These are phyloP conservation scores for Fusarium siculi DNA, from an alignment of 2,329 filamentous ascomycete species.

Conservation along the genomic window DNA sequence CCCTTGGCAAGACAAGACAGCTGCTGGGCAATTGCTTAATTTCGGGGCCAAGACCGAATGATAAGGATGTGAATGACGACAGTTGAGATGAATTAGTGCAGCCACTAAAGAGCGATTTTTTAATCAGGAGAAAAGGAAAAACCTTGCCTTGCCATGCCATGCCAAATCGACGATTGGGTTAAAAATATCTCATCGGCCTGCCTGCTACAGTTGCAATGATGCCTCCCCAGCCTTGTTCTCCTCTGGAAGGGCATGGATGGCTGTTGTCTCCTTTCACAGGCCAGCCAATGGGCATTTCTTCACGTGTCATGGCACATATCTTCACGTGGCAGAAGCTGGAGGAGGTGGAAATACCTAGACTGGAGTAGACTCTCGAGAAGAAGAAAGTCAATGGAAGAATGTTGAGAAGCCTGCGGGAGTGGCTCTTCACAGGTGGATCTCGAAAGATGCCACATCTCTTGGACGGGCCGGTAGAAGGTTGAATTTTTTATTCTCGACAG, in stretches of 20 bases:
- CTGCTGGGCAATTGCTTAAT: conserved; percentile 30
- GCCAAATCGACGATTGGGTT: conserved; percentile 20
- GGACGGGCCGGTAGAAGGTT: not conserved
- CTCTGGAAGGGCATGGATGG: not conserved
- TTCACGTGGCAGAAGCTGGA: not conserved
- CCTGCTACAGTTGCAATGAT: not conserved
- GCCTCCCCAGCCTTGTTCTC: not conserved
- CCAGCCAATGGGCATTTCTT: not conserved
- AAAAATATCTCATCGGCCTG: conserved; percentile 12
- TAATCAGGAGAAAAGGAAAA: not conserved
- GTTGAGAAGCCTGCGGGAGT: not conserved
- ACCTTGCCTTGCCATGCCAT: not conserved
- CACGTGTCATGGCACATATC: not conserved
- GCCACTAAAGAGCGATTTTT: conserved; percentile 6
- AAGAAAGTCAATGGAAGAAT: not conserved
- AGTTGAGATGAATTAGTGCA: conserved; percentile 10
- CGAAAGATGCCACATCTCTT: not conserved
- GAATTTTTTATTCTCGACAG: not conserved
- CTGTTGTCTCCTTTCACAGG: not conserved
- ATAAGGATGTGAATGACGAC: not conserved
- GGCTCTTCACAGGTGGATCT: conserved; percentile 1
- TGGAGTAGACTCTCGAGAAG: not conserved
- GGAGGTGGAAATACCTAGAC: not conserved
- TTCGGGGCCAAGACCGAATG: conserved; percentile 16
- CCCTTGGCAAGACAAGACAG: conserved; percentile 17